Conservation (phyloP, 2,329 filamentous ascomycete genomes). For the Sclerotinia nivalis region DNA sequence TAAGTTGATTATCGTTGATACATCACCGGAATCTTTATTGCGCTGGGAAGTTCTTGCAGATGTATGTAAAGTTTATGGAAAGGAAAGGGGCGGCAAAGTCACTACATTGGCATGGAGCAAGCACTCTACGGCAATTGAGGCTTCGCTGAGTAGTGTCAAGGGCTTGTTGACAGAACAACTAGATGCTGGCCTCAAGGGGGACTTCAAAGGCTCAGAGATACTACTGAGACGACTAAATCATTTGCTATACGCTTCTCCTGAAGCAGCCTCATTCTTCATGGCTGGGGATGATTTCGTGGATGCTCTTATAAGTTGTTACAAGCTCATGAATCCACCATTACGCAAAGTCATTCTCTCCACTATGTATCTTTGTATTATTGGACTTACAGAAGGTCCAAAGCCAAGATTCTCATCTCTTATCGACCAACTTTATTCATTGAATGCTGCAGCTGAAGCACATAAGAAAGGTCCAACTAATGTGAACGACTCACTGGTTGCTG, state of each 20-base stretch:
- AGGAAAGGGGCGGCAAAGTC: slow-evolving; percentile 58
- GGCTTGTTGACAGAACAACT: slow-evolving; percentile 61
- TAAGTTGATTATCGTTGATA: slow-evolving; percentile 52
- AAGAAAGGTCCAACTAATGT: slow-evolving; percentile 54
- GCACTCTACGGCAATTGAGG: slow-evolving; percentile 52
- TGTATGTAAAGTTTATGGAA: slow-evolving; percentile 66
- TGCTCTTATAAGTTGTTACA: slow-evolving; percentile 66
- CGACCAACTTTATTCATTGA: slow-evolving; percentile 82
- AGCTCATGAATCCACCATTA: slow-evolving; percentile 61
- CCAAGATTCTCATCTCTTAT: slow-evolving; percentile 74
- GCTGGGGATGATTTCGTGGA: slow-evolving; percentile 88
- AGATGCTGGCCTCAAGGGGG: slow-evolving; percentile 59
- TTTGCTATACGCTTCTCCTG: slow-evolving; percentile 61
- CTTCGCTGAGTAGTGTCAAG: slow-evolving; percentile 60
- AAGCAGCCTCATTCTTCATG: slow-evolving; percentile 64
- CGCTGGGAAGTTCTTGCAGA: slow-evolving; percentile 69
- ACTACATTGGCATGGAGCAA: slow-evolving; percentile 53
- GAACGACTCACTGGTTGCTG: slow-evolving; percentile 75
- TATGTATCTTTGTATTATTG: slow-evolving; percentile 72
- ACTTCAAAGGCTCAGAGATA: slow-evolving; percentile 56
- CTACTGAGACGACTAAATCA: slow-evolving; percentile 61
- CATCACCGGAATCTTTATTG: slow-evolving; percentile 52
- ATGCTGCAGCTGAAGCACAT: slow-evolving; percentile 67
- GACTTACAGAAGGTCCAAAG: slow-evolving; percentile 64
- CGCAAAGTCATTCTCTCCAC: slow-evolving; percentile 70